Evolutionary conservation across 257 asterid genomes (phyloP).

Genomic region (Solanum arcanum): DNA sequence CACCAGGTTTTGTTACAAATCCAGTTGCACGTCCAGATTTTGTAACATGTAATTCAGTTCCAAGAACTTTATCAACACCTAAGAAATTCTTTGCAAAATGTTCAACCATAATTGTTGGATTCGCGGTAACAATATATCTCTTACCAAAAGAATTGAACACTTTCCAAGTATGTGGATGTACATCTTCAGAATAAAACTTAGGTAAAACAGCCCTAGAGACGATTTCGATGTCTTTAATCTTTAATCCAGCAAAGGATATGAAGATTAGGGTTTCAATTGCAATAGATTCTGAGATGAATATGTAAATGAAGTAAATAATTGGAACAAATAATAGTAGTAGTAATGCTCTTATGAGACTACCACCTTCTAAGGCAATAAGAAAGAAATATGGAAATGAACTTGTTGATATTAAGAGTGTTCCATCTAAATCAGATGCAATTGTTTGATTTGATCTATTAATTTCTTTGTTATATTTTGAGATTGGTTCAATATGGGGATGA

Average conservation of each 20-base stretch:
- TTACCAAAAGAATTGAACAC: slow-evolving; percentile 68
- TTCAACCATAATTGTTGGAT: slow-evolving; percentile 76
- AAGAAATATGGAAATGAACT: slow-evolving; percentile 71
- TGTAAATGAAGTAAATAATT: slow-evolving; percentile 31
- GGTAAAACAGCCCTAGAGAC: slow-evolving; percentile 80
- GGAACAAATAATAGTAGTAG: slow-evolving; percentile 46
- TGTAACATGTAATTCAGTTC: slow-evolving; percentile 62
- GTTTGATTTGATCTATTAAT: slow-evolving; percentile 46
- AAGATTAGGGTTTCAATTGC: slow-evolving; percentile 46
- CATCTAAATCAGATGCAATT: slow-evolving; percentile 80
- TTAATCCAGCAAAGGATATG: slow-evolving; percentile 56
- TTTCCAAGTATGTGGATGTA: slow-evolving; percentile 54
- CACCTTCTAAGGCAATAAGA: slow-evolving; percentile 85
- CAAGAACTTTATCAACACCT: slow-evolving; percentile 83
- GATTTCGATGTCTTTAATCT: slow-evolving; percentile 59
- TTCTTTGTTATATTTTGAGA: slow-evolving; percentile 34
- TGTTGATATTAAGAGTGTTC: slow-evolving; percentile 49
- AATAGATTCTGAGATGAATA: slow-evolving; percentile 48
- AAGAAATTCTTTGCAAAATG: slow-evolving; percentile 47
- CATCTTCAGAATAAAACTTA: slow-evolving; percentile 73
- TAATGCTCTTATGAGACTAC: slow-evolving; percentile 56
- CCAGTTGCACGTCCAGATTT: slow-evolving; percentile 74
- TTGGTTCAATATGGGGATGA: slow-evolving; percentile 36
- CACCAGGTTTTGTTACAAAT: slow-evolving; percentile 65
- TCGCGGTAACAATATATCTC: slow-evolving; percentile 67